Percentiles rank a stretch among this genome's conserved stretches.
Evolutionary conservation across 1,284 basidiomycete genomes (phyloP).

Genomic region (Cryptococcus neoformans): DNA sequence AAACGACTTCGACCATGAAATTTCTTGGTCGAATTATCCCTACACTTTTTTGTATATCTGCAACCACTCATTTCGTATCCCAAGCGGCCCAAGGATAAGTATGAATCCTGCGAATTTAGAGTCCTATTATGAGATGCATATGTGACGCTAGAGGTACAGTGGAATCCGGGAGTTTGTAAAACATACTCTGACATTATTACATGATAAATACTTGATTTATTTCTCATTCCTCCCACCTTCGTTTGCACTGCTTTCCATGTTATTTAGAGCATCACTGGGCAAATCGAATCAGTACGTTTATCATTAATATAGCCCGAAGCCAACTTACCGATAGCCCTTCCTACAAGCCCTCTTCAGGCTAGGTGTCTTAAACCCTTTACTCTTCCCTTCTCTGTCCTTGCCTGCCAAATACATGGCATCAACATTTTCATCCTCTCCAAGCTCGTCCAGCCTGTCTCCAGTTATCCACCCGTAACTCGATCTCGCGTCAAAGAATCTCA

Average conservation of each 20-base stretch:
- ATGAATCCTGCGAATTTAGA: too few species aligned
- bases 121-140: not conserved
- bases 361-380: constrained; percentile 4
- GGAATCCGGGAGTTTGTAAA: not conserved
- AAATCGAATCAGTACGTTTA: not conserved
- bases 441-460: constrained; percentile 53
- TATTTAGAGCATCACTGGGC: not conserved
- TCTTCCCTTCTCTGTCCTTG: constrained; percentile 19
- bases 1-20: not conserved
- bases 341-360: constrained; percentile 6
- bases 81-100: too few species aligned
- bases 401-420: constrained; percentile 40
- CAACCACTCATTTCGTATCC: too few species aligned
- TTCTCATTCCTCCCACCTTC: not conserved
- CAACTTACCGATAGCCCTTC: constrained; percentile 32
- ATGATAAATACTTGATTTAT: too few species aligned
- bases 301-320: not conserved
- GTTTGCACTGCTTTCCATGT: not conserved
- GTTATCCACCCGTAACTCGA: constrained; percentile 61
- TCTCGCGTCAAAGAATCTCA: constrained; percentile 65
- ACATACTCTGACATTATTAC: too few species aligned
- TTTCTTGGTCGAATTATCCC: too few species aligned
- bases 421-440: constrained; percentile 61
- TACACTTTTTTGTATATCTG: too few species aligned
- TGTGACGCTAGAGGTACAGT: not conserved